These are phyloP conservation scores for Pholiota adiposa DNA, from an alignment of 1,284 basidiomycete genomes.

Conservation along the genomic window DNA sequence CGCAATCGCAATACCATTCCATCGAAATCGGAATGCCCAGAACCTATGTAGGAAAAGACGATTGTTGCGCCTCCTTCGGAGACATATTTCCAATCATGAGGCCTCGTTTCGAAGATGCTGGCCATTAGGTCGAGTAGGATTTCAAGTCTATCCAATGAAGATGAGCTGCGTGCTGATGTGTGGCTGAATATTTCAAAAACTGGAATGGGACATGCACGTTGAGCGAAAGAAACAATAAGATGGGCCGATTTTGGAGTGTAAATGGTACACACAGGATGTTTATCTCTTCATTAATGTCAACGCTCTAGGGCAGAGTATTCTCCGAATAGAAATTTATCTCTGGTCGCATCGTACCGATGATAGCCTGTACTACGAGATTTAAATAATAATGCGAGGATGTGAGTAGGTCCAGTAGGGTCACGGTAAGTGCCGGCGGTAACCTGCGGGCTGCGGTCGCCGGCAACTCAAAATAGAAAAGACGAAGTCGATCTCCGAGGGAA, in stretches of 20 bases:
- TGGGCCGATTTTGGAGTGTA: neutral
- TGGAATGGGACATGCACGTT: neutral
- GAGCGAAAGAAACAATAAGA: neutral
- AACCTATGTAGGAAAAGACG: conserved; percentile 81
- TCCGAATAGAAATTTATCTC: neutral
- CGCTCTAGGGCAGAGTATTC: neutral
- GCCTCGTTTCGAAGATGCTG: conserved; percentile 43
- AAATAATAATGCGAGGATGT: neutral
- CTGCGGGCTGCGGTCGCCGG: too few relatives aligned
- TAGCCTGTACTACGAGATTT: neutral
- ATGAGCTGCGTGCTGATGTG: neutral
- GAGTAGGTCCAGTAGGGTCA: neutral
- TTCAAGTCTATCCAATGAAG: neutral
- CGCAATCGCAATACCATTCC: conserved; percentile 77
- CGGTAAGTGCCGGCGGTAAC: neutral
- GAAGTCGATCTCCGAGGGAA: too few relatives aligned
- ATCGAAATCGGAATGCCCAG: conserved; percentile 50
- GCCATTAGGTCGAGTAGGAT: conserved; percentile 15
- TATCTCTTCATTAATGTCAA: neutral
- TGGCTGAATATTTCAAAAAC: neutral
- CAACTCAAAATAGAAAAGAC: neutral
- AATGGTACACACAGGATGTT: neutral
- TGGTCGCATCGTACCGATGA: neutral
- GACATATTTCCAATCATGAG: conserved; percentile 79
- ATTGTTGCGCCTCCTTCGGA: conserved; percentile 91